phyloP scores from a whole-genome alignment of 2,329 filamentous ascomycete species.

The Diplodia corticola region DNA sequence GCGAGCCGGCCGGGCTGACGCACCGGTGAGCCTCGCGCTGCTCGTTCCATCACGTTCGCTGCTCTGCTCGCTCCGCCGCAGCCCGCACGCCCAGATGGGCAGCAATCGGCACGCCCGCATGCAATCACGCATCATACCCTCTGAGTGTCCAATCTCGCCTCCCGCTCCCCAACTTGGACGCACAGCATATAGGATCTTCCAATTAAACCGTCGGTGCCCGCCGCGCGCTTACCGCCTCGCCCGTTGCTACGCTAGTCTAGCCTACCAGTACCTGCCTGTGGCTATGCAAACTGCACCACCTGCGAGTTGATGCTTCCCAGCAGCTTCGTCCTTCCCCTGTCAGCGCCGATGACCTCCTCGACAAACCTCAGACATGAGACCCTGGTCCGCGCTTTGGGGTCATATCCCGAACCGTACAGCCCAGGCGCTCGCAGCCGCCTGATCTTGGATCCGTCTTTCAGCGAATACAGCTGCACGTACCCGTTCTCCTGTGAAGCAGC shows the following conservation, averaged over 20 bases:
- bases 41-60: neutral
- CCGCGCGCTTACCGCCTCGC: neutral
- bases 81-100: neutral
- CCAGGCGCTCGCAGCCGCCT: neutral
- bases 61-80: conserved; percentile 1
- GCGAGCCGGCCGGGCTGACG: neutral
- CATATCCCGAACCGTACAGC: neutral
- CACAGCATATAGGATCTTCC: neutral
- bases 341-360: conserved; percentile 29
- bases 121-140: conserved; percentile 1
- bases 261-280: neutral
- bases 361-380: conserved; percentile 34
- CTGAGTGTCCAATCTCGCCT: conserved; percentile 5
- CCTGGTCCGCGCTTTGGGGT: conserved; percentile 21
- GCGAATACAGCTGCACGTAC: conserved; percentile 33
- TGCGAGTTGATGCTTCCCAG: conserved; percentile 15
- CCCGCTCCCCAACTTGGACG: neutral
- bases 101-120: conserved; percentile 9
- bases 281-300: conserved; percentile 17
- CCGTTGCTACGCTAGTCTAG: neutral
- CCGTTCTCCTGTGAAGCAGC: conserved; percentile 35
- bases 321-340: conserved; percentile 24
- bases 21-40: neutral
- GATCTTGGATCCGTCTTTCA: conserved; percentile 38
- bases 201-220: neutral